These are phyloP conservation scores for Psilocybe cubensis DNA, from an alignment of 768 basidiomycete genomes.

Conservation along the genomic window DNA sequence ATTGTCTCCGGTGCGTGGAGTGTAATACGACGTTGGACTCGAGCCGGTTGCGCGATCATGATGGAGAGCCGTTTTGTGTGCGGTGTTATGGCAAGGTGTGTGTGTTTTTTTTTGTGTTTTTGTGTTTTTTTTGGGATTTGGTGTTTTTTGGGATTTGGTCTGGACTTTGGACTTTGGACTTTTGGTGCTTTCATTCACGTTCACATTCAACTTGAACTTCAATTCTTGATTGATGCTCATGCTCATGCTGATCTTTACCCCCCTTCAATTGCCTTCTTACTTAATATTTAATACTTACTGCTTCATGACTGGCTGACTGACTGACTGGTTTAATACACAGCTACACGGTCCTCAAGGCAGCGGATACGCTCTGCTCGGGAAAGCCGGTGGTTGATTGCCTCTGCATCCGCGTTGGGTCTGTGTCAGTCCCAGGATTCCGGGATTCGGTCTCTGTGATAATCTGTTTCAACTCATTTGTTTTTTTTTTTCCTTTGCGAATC, in stretches of 20 bases:
- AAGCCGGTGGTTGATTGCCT: conserved; percentile 30
- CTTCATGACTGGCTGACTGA: background rate
- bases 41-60: conserved; percentile 72
- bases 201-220: too few relatives aligned
- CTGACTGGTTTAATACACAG: conserved; percentile 38
- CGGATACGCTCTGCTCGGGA: conserved; percentile 67
- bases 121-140: too few relatives aligned
- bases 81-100: conserved; percentile 73
- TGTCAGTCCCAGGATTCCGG: too few relatives aligned
- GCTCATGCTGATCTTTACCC: conserved; percentile 1
- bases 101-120: background rate
- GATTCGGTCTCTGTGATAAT: background rate
- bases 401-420: background rate
- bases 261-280: background rate
- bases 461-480: background rate
- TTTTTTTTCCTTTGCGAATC: too few relatives aligned
- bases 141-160: too few relatives aligned
- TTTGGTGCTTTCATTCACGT: too few relatives aligned
- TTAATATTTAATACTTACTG: background rate
- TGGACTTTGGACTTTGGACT: too few relatives aligned
- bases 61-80: conserved; percentile 70
- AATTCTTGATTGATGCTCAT: too few relatives aligned
- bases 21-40: conserved; percentile 76
- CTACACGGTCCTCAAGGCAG: conserved; percentile 73
- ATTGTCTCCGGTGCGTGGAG: conserved; percentile 75